A percentile compares a stretch with the other conserved stretches of the same genome.
These are phyloP conservation scores for Conticribra guillardii DNA, from an alignment of 108 stramenopile species.

Conservation along the genomic window DNA sequence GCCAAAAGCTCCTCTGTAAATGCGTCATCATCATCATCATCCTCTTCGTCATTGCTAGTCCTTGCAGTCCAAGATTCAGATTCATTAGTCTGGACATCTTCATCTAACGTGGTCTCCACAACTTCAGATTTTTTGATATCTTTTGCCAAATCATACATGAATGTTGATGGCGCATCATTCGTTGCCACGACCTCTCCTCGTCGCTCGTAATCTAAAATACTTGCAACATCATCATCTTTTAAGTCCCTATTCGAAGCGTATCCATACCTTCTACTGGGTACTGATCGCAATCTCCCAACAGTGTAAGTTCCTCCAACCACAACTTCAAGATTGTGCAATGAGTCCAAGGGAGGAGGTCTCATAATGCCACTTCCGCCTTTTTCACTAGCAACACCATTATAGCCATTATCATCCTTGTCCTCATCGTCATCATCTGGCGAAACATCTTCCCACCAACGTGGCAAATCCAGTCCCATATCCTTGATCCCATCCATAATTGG, in stretches of 20 bases:
- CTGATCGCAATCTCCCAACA: slow-evolving; percentile 54
- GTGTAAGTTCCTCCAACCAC: slow-evolving; percentile 71
- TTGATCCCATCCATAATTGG: slow-evolving; percentile 72
- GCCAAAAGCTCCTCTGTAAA: slow-evolving; percentile 44
- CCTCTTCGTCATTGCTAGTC: slow-evolving; percentile 5
- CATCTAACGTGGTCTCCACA: slow-evolving; percentile 12
- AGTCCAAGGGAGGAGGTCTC: slow-evolving; percentile 70
- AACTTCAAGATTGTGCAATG: slow-evolving; percentile 80
- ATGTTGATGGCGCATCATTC: not conserved
- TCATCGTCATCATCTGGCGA: slow-evolving; percentile 14
- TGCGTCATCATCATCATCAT: slow-evolving; percentile 34
- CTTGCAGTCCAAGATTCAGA: slow-evolving; percentile 22
- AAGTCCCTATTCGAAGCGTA: slow-evolving; percentile 1
- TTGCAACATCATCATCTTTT: slow-evolving; percentile 22
- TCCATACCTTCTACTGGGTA: slow-evolving; percentile 55
- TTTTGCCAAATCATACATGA: not conserved
- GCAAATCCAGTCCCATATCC: slow-evolving; percentile 59
- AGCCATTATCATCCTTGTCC: slow-evolving; percentile 7
- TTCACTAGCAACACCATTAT: slow-evolving; percentile 16
- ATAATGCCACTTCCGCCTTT: slow-evolving; percentile 56
- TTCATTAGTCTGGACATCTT: slow-evolving; percentile 21
- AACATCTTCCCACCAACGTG: slow-evolving; percentile 46
- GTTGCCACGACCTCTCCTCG: slow-evolving; percentile 34
- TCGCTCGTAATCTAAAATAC: slow-evolving; percentile 42
- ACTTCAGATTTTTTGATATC: slow-evolving; percentile 8